phyloP scores from a whole-genome alignment of 441 rosid species.

The Brassica balearica region DNA sequence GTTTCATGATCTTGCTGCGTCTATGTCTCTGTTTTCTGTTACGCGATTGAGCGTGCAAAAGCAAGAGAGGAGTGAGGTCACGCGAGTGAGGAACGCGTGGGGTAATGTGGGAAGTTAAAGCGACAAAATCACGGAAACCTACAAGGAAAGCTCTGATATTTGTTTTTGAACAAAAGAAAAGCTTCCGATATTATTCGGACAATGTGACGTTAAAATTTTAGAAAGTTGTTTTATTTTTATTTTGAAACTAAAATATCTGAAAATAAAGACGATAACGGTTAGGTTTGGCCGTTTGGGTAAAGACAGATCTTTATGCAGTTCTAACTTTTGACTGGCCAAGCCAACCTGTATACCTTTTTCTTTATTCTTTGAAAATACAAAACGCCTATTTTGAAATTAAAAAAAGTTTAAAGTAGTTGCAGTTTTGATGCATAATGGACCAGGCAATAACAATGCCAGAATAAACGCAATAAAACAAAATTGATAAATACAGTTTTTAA shows the following conservation, averaged over 20 bases:
- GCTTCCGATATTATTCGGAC: not conserved
- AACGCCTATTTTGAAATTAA: constrained; percentile 17
- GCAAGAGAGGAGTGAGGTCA: not conserved
- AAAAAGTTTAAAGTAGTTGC: constrained; percentile 13
- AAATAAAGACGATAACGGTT: constrained; percentile 39
- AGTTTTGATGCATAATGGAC: not conserved
- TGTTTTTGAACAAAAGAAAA: no score
- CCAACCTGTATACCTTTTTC: constrained; percentile 34
- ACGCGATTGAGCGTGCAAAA: constrained; percentile 21
- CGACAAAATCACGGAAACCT: constrained; percentile 43
- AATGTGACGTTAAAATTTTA: not conserved
- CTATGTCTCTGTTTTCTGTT: constrained; percentile 21
- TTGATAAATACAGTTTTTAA: not conserved
- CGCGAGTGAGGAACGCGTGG: constrained; percentile 28
- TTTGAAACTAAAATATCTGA: constrained; percentile 32
- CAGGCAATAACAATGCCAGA: not conserved
- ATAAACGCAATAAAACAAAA: not conserved
- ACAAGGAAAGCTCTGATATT: no score
- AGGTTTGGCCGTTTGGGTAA: constrained; percentile 46
- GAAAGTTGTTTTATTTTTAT: constrained; percentile 27
- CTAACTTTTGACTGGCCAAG: constrained; percentile 39
- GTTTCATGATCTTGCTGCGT: constrained; percentile 53
- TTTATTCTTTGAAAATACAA: not conserved
- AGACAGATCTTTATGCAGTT: constrained; percentile 37
- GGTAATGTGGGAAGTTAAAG: constrained; percentile 32